phyloP scores from a whole-genome alignment of 179 eudicot genomes.

The Drosera spatulata region DNA sequence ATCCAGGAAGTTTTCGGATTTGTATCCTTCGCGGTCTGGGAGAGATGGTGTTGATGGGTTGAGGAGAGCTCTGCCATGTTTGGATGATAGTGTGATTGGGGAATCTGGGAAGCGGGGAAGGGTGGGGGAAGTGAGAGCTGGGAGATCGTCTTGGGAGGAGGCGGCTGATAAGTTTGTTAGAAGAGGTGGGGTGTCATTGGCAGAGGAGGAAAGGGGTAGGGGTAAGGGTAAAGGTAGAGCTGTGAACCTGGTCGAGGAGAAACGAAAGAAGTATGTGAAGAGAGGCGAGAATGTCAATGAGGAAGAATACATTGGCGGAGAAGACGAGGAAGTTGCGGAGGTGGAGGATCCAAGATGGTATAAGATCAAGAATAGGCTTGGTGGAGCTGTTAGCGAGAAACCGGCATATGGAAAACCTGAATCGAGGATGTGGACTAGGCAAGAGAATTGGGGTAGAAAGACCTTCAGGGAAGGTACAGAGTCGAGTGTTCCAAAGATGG shows the following conservation, averaged over 20 bases:
- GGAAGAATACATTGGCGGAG: slow-evolving; percentile 10
- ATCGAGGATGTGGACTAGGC: slow-evolving; percentile 19
- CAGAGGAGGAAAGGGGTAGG: slow-evolving; percentile 11
- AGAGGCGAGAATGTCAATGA: neutral
- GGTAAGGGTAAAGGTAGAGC: slow-evolving; percentile 1
- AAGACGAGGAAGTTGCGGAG: slow-evolving; percentile 19
- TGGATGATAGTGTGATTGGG: slow-evolving; percentile 18
- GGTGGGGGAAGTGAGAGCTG: slow-evolving; percentile 6
- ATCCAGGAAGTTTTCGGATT: slow-evolving; percentile 12
- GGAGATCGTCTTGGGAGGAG: slow-evolving; percentile 54
- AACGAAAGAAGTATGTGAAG: neutral
- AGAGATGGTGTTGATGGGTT: slow-evolving; percentile 8
- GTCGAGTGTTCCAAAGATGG: slow-evolving; percentile 71
- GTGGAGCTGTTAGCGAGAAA: slow-evolving; percentile 18
- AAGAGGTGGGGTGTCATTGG: slow-evolving; percentile 15
- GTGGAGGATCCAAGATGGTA: slow-evolving; percentile 50
- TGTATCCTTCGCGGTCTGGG: slow-evolving; percentile 9
- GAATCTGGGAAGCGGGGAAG: slow-evolving; percentile 21
- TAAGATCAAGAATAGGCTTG: slow-evolving; percentile 30
- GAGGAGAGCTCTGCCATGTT: slow-evolving; percentile 40
- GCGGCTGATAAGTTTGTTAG: slow-evolving; percentile 40
- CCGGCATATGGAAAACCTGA: slow-evolving; percentile 30
- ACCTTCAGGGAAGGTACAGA: slow-evolving; percentile 59
- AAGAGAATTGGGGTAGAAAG: slow-evolving; percentile 50
- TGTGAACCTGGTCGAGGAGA: neutral